Conservation (phyloP, 139 green algal species). For the Marvania coccoides region DNA sequence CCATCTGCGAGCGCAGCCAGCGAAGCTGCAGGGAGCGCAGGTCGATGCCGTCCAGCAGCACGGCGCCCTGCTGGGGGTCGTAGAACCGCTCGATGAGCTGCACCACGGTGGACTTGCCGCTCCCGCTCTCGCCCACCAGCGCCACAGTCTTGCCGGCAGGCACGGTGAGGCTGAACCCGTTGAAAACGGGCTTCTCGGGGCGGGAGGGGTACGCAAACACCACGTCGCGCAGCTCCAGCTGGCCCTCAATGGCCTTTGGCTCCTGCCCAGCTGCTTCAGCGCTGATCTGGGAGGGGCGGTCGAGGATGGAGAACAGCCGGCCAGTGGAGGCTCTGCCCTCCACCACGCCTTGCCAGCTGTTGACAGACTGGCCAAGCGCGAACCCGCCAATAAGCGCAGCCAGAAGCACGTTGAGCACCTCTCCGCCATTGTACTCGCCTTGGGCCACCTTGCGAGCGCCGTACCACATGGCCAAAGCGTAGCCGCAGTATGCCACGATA, state of each 20-base stretch:
- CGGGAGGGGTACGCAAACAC: constrained; percentile 73
- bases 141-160: constrained; percentile 75
- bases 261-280: constrained; percentile 2
- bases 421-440: constrained; percentile 37
- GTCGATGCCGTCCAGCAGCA: constrained; percentile 75
- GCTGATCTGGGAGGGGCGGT: constrained; percentile 47
- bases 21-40: constrained; percentile 57
- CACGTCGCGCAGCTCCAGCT: constrained; percentile 55
- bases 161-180: constrained; percentile 51
- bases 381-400: constrained; percentile 67
- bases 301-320: constrained; percentile 62
- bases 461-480: constrained; percentile 72
- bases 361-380: constrained; percentile 42
- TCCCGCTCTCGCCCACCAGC: constrained; percentile 80
- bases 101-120: constrained; percentile 87
- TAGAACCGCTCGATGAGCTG: constrained; percentile 89
- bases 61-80: constrained; percentile 47
- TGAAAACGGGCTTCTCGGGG: constrained; percentile 53
- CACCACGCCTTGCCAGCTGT: constrained; percentile 27
- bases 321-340: constrained; percentile 39
- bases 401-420: constrained; percentile 70
- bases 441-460: constrained; percentile 44
- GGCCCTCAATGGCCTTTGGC: constrained; percentile 20
- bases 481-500: constrained; percentile 25
- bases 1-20: constrained; percentile 59